Percentiles rank a stretch among this genome's conserved stretches.
These are phyloP conservation scores for Tulasnella calospora DNA, from an alignment of 768 basidiomycete genomes.

Conservation along the genomic window DNA sequence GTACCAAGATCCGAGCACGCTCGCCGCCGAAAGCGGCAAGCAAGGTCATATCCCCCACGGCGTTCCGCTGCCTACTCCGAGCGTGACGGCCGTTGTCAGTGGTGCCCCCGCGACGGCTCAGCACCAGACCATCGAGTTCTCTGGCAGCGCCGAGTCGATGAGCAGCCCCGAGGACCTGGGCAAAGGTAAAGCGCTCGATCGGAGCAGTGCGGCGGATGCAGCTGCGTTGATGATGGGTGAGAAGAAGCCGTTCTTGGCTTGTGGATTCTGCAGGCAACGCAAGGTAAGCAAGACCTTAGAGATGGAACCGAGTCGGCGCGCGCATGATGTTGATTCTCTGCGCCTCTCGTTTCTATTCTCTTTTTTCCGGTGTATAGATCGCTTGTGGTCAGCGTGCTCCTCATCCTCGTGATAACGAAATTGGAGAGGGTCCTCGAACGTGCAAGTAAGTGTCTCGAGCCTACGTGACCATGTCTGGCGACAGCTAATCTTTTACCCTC, in stretches of 20 bases:
- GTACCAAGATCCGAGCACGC: not conserved
- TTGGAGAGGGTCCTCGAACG: conserved; percentile 16
- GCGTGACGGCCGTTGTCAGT: not conserved
- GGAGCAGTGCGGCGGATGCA: not conserved
- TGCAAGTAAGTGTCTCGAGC: conserved; percentile 16
- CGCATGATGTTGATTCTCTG: not conserved
- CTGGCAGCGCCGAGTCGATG: not conserved
- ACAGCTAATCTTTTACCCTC: not conserved
- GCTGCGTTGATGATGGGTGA: not conserved
- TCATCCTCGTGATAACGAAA: conserved; percentile 12
- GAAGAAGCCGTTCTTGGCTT: conserved; percentile 26
- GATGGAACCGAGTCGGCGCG: not conserved
- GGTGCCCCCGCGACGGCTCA: not conserved
- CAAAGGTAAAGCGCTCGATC: not conserved
- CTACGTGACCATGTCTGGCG: not conserved
- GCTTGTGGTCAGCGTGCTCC: conserved; percentile 19
- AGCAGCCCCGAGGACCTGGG: not conserved
- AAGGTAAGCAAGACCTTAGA: not conserved
- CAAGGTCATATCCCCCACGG: not conserved
- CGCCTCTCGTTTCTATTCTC: not conserved
- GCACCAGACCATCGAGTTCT: conserved; percentile 19
- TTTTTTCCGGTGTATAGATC: not conserved
- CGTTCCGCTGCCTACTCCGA: not conserved
- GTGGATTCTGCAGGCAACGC: conserved; percentile 21
- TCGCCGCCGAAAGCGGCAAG: not conserved